Percentiles rank a stretch among this genome's conserved stretches.
Evolutionary conservation across 768 basidiomycete species (phyloP).

Genomic region (Hirschioporus abietinus): DNA sequence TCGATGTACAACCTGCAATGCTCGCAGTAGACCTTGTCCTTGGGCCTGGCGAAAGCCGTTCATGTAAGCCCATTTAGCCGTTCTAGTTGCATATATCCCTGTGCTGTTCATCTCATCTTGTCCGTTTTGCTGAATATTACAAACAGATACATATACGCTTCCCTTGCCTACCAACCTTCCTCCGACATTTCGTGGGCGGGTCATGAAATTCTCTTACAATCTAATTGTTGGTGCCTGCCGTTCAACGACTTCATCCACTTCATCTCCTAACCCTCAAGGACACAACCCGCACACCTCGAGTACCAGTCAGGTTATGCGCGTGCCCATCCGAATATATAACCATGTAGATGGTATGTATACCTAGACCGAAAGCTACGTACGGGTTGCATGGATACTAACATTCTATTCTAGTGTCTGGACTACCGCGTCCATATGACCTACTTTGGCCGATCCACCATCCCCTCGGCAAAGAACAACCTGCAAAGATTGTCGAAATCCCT

Average conservation of each 20-base stretch:
- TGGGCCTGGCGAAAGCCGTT: constrained; percentile 77
- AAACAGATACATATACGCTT: constrained; percentile 73
- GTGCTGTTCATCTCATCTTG: background rate
- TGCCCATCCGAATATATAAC: constrained; percentile 89
- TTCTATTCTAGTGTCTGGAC: constrained; percentile 38
- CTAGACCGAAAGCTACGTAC: background rate
- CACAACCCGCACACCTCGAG: constrained; percentile 37
- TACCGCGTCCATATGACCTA: constrained; percentile 70
- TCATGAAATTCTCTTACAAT: constrained; percentile 83
- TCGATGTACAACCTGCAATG: constrained; percentile 82
- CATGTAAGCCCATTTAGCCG: constrained; percentile 49
- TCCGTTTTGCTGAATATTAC: background rate
- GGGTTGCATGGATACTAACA: constrained; percentile 9
- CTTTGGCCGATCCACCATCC: constrained; percentile 58
- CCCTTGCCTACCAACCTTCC: constrained; percentile 75
- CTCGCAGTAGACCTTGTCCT: constrained; percentile 83
- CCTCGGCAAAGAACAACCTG: constrained; percentile 14
- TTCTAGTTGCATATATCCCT: constrained; percentile 1
- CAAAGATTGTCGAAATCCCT: background rate
- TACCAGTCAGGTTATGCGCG: constrained; percentile 76
- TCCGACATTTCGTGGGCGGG: constrained; percentile 84
- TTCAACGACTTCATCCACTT: constrained; percentile 20
- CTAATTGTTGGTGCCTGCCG: constrained; percentile 86
- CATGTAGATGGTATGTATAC: constrained; percentile 63
- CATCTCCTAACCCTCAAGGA: constrained; percentile 16